Evolutionary conservation across 2,329 filamentous ascomycete genomes (phyloP), one percentile per base, ranked within the genome.

Genomic region (Chrysoporthe cubensis): DNA sequence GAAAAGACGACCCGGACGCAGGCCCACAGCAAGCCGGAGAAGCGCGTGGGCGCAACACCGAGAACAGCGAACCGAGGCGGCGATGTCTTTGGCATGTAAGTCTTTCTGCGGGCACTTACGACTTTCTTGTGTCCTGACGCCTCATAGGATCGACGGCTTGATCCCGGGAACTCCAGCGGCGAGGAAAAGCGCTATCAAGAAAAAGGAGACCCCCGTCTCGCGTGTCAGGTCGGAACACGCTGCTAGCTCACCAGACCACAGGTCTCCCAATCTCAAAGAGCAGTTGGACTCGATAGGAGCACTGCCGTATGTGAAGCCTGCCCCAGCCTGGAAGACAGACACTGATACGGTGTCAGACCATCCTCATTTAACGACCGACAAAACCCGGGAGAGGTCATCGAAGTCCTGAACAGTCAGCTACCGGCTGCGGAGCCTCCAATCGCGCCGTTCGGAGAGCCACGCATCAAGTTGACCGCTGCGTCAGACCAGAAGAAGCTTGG

Each of bases 401-500:
- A 98, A 76, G 87, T 93, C 40, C 85, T 99, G 70, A 97, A 97
- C 78, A 83, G 87, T 54, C 88, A 95, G 68, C 85, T 97, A 42
- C 77, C 85, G 16, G 80, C 88, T 0, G 83, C 91, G 42, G 89
- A 93, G 59, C 82, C 90, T 1, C 92, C 91, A 2, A 85, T 92
- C 34, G 89, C 90, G 43, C 90, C 91, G 0, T 92, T 89, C 71
- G 77, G 88, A 13, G 92, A 96, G 77, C 76, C 93, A 18, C 91
- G 96, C 62, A 89, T 98, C 77, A 94, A 92, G 76, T 85, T 97
- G 26, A 94, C 90, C 6, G 92, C 93, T 2, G 92, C 92, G 69
- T 95, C 93, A 1, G 95, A 98, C 76, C 86, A 93, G 75, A 94
- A 94, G 77, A 97, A 97, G 77, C 90, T 97, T 72, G 88, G 84